phyloP scores from a whole-genome alignment of 352 stramenopile genomes.

The Pythium biforme region DNA sequence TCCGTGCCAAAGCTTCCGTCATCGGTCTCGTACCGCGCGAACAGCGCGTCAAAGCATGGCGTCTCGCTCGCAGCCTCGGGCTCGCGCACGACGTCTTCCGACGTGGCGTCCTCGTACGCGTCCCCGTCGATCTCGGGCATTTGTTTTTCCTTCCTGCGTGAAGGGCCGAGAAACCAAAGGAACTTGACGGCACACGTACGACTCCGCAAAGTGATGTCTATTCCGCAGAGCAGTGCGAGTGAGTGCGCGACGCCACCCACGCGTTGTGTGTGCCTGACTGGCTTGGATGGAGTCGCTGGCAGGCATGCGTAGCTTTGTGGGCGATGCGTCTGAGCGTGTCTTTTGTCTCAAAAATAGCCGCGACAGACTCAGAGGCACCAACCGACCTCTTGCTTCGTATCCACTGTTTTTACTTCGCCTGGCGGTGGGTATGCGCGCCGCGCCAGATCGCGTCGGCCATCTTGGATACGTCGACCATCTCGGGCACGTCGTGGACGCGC shows the following conservation, averaged over 20 bases:
- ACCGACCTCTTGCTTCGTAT: no score
- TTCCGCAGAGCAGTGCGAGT: no score
- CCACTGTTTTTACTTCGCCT: neutral
- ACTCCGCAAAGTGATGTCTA: no score
- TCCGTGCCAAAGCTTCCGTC: slow-evolving; percentile 58
- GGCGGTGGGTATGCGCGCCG: neutral
- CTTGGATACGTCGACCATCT: slow-evolving; percentile 87
- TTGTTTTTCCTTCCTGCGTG: neutral
- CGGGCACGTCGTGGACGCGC: slow-evolving; percentile 95
- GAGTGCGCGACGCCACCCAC: no score
- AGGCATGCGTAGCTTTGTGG: no score
- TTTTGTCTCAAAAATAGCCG: slow-evolving; percentile 8
- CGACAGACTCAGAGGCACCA: slow-evolving; percentile 3
- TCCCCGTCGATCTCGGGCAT: slow-evolving; percentile 31
- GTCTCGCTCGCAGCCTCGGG: slow-evolving; percentile 49
- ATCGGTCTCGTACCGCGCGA: slow-evolving; percentile 45
- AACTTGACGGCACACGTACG: neutral
- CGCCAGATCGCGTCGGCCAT: slow-evolving; percentile 93
- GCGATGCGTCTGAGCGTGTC: slow-evolving; percentile 7
- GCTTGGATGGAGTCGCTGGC: no score
- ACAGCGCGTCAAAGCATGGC: slow-evolving; percentile 63
- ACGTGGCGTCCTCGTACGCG: slow-evolving; percentile 21
- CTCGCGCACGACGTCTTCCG: slow-evolving; percentile 17
- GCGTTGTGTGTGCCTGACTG: no score
- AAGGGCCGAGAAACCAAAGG: no score